A percentile compares a stretch with the other conserved stretches of the same genome.
phyloP scores from a whole-genome alignment of 805 yeast genomes.

The Starmera amethionina region DNA sequence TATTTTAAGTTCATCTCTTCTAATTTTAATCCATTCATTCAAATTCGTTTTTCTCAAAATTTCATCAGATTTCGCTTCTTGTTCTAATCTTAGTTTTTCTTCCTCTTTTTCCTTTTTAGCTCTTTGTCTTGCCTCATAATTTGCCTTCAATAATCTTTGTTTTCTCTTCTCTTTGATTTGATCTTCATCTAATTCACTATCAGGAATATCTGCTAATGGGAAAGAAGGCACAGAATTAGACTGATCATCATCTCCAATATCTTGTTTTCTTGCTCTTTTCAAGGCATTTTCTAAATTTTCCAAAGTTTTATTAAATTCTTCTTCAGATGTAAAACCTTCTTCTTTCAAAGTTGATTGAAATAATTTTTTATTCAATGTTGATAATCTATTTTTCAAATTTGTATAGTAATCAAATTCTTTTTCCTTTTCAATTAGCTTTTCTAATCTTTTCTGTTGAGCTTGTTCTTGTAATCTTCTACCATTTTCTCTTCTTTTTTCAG shows the following conservation, averaged over 20 bases:
- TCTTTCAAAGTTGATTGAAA: slow-evolving; percentile 44
- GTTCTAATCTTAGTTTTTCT: slow-evolving; percentile 50
- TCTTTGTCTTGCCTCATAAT: slow-evolving; percentile 78
- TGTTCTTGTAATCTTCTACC: slow-evolving; percentile 89
- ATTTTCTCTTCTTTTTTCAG: slow-evolving; percentile 73
- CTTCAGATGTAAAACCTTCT: slow-evolving; percentile 73
- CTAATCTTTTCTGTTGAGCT: slow-evolving; percentile 75
- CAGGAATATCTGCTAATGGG: slow-evolving; percentile 76
- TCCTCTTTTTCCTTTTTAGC: slow-evolving; percentile 70
- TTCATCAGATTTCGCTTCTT: slow-evolving; percentile 53
- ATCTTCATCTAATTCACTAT: slow-evolving; percentile 70
- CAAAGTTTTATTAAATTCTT: slow-evolving; percentile 60
- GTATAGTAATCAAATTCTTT: slow-evolving; percentile 69
- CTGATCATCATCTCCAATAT: slow-evolving; percentile 45
- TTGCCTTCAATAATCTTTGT: slow-evolving; percentile 76
- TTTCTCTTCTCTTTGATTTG: slow-evolving; percentile 79
- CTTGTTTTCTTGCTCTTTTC: slow-evolving; percentile 55
- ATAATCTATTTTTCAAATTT: slow-evolving; percentile 42
- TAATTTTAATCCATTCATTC: slow-evolving; percentile 68
- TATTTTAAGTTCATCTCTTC: slow-evolving; percentile 48
- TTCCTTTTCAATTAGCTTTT: slow-evolving; percentile 71
- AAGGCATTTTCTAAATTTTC: slow-evolving; percentile 57
- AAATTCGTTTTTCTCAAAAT: slow-evolving; percentile 72
- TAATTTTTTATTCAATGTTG: slow-evolving; percentile 40
- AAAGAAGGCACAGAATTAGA: slow-evolving; percentile 39